A percentile compares a stretch with the other conserved stretches of the same genome.
These are phyloP conservation scores for Claviceps purpurea DNA, from an alignment of 2,329 filamentous ascomycete genomes.

Conservation along the genomic window DNA sequence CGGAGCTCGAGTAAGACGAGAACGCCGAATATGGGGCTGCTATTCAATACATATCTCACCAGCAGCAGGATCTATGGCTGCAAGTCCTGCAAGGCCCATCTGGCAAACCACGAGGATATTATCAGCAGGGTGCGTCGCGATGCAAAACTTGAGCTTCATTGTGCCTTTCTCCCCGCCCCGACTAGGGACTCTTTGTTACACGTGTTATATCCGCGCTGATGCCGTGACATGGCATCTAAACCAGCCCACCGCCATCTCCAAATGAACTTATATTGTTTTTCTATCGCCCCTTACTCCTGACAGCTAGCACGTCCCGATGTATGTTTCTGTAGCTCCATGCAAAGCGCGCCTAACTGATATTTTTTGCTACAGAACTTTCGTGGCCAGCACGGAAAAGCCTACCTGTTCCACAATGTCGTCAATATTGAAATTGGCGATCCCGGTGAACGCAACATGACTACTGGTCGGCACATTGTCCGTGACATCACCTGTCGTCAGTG, in stretches of 20 bases:
- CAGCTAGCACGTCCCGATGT: not conserved
- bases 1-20: not conserved
- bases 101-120: conserved; percentile 91
- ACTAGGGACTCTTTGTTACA: not conserved
- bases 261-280: too few species aligned
- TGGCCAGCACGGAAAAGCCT: conserved; percentile 95
- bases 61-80: conserved; percentile 82
- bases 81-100: conserved; percentile 89
- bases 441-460: conserved; percentile 97
- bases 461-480: conserved; percentile 82
- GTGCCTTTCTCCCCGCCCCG: not conserved
- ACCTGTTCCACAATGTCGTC: conserved; percentile 87
- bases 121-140: conserved; percentile 62
- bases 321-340: too few species aligned
- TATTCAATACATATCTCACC: conserved; percentile 84
- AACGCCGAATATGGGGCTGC: conserved; percentile 55
- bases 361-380: conserved; percentile 66
- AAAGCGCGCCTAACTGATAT: not conserved
- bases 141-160: not conserved
- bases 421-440: conserved; percentile 75
- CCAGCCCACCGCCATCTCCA: too few species aligned
- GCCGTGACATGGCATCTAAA: too few species aligned
- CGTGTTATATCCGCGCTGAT: not conserved
- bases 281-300: not conserved
- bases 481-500: conserved; percentile 89